Evolutionary conservation across 768 basidiomycete genomes (phyloP).

Genomic region (Suillus placidus): DNA sequence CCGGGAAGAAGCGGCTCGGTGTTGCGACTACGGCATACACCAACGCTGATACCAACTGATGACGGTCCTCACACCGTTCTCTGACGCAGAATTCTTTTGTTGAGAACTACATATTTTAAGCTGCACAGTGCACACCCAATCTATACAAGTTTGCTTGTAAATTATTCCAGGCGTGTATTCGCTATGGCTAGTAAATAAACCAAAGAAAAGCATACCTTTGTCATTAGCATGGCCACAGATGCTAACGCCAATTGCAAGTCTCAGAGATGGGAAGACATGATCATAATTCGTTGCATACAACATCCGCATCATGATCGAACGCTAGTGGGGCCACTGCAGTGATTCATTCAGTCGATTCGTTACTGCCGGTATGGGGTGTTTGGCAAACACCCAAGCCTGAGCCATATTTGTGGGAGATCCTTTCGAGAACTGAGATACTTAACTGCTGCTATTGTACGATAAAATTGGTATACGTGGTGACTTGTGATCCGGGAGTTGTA

Average conservation of each 20-base stretch:
- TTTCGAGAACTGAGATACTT: slow-evolving; percentile 46
- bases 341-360: background rate
- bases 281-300: background rate
- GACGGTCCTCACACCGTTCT: background rate
- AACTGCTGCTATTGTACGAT: slow-evolving; percentile 15
- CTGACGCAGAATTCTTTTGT: background rate
- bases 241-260: background rate
- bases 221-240: background rate
- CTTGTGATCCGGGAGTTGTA: slow-evolving; percentile 2
- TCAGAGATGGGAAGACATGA: background rate
- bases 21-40: slow-evolving; percentile 44
- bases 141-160: background rate
- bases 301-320: background rate
- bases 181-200: background rate
- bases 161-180: background rate
- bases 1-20: slow-evolving; percentile 28
- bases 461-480: slow-evolving; percentile 27
- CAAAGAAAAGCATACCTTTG: background rate
- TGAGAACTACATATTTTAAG: background rate
- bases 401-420: too few species aligned
- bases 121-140: too few species aligned
- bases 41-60: slow-evolving; percentile 42
- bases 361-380: background rate
- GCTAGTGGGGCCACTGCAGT: background rate
- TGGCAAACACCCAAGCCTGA: too few species aligned